phyloP scores from a whole-genome alignment of 768 basidiomycete genomes.

The Pulveroboletus ravenelii region DNA sequence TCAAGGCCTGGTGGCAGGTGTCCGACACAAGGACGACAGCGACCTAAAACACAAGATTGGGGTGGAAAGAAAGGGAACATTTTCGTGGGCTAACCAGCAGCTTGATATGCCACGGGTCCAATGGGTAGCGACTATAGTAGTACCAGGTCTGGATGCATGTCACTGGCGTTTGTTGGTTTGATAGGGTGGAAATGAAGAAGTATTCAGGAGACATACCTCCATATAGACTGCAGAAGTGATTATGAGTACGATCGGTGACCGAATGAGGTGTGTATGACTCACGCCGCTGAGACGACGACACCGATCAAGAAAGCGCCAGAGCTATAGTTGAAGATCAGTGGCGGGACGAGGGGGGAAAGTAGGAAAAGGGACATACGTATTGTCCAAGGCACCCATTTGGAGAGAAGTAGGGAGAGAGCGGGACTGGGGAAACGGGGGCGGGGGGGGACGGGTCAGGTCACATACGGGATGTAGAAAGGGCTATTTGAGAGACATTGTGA shows the following conservation, averaged over 20 bases:
- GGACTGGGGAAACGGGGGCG: not conserved
- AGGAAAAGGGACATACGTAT: constrained; percentile 32
- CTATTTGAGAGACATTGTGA: constrained; percentile 11
- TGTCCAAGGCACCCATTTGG: constrained; percentile 28
- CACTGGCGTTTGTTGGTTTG: constrained; percentile 33
- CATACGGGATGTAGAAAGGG: not conserved
- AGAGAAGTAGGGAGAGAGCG: too few species aligned
- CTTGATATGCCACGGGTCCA: constrained; percentile 49
- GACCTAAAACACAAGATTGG: constrained; percentile 36
- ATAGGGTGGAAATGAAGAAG: constrained; percentile 2
- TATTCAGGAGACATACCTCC: constrained; percentile 37
- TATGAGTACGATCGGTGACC: constrained; percentile 1
- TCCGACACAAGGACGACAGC: constrained; percentile 49
- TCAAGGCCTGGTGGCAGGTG: constrained; percentile 52
- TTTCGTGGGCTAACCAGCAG: constrained; percentile 35
- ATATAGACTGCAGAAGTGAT: constrained; percentile 37
- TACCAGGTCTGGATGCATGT: constrained; percentile 56
- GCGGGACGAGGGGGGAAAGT: not conserved
- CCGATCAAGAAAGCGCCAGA: constrained; percentile 54
- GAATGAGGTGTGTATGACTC: constrained; percentile 21
- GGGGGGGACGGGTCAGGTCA: not conserved
- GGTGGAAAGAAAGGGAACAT: not conserved
- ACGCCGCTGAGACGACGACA: constrained; percentile 48
- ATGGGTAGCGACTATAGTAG: constrained; percentile 48
- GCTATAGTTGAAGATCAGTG: constrained; percentile 25